phyloP scores from a whole-genome alignment of 345 rosid genomes.

The Euphorbia peplus region DNA sequence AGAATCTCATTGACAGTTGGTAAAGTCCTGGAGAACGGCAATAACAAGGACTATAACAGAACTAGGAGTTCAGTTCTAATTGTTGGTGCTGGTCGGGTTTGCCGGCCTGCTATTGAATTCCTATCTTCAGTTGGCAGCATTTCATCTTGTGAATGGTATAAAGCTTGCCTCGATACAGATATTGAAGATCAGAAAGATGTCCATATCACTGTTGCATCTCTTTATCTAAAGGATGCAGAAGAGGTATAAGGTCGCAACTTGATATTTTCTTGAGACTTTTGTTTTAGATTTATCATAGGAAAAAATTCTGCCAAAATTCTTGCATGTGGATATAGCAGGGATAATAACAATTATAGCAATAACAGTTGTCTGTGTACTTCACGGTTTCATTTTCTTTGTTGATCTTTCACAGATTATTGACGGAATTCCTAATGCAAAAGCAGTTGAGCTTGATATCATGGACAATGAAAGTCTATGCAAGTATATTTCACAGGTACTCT shows the following conservation, averaged over 20 bases:
- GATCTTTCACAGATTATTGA: conserved; percentile 50
- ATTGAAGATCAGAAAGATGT: conserved; percentile 44
- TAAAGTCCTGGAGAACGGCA: conserved; percentile 44
- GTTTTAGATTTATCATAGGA: too few relatives aligned
- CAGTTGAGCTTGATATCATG: conserved; percentile 68
- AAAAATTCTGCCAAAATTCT: background rate
- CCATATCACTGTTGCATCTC: conserved; percentile 78
- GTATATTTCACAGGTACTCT: conserved; percentile 65
- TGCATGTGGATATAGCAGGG: background rate
- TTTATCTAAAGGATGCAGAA: conserved; percentile 84
- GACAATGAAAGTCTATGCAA: conserved; percentile 62
- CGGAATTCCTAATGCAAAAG: conserved; percentile 71
- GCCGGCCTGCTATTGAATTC: conserved; percentile 78
- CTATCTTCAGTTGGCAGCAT: conserved; percentile 56
- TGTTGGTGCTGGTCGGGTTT: conserved; percentile 93
- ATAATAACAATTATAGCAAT: background rate
- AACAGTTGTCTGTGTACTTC: background rate
- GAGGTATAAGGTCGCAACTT: conserved; percentile 50
- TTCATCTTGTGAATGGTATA: conserved; percentile 43
- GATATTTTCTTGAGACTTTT: background rate
- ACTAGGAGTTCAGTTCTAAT: conserved; percentile 56
- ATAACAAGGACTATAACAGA: conserved; percentile 29
- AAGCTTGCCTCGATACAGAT: conserved; percentile 35
- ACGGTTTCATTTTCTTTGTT: conserved; percentile 11
- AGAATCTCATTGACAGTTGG: conserved; percentile 50